Evolutionary conservation across 345 rosid genomes (phyloP), one percentile per base, ranked within the genome.

Genomic region (Lepidium africanum): DNA sequence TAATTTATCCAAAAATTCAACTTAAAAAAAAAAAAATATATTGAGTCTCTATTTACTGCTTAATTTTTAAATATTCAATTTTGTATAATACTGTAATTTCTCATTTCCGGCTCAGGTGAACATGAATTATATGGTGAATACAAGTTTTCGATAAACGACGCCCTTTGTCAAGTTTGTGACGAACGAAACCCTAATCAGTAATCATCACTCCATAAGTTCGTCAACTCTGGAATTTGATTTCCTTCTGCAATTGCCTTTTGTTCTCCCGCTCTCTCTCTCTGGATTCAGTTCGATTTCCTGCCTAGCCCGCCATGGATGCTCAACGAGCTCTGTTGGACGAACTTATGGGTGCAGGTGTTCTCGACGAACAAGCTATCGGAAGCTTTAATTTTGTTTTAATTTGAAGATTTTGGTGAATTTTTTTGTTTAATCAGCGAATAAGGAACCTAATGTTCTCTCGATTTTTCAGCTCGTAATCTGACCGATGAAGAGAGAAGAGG

Each of bases 291-390:
- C 14, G 36, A 41, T 49, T 9, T 15, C 53, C 14, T 38, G n/a
- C 23, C 2, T 47, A 46, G 13, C 43, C 42, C 21, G 56, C 76
- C 63, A 89, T 91, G 99, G 97, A 94, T 79, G 93, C 95, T 48
- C 99, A 91, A 65, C 82, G 99, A 73, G 99, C 99, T 67, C 76
- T 94, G 75, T 82, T 91, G 6, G 99, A 94, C 72, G 99, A 91
- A 78, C 97, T 94, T 43, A 94, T 94, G 97, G 99, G 99, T 16
- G 78, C 97, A 59, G 96, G 97, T 94, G 33, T 60, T 7, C 6
- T 47, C 62, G 16, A 54, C 9, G n/a, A 59, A 7, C 37, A 51
- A 62, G 62, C 41, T 55, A 35, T 38, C 19, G 3, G 21, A 46
- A 25, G 36, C 60, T 38, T 23, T 47, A 0, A 12, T 15, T 12